These are phyloP conservation scores for Colletotrichum chlorophyti DNA, from an alignment of 2,329 filamentous ascomycete genomes.

Conservation along the genomic window DNA sequence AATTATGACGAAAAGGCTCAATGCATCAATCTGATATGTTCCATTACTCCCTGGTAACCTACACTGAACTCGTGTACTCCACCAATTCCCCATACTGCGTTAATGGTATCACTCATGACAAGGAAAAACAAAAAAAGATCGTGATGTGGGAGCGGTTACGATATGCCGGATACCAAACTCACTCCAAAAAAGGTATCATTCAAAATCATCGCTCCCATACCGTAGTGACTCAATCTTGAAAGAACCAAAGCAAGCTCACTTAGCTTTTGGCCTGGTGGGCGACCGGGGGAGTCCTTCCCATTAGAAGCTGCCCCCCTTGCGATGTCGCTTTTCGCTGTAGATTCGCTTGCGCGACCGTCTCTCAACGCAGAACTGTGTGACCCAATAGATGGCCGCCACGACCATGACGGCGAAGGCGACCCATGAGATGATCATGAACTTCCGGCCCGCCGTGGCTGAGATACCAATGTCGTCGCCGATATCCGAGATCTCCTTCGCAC, in stretches of 20 bases:
- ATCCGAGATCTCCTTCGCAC: slow-evolving; percentile 49
- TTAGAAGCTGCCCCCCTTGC: slow-evolving; percentile 37
- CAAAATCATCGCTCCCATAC: not conserved
- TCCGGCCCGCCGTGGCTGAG: slow-evolving; percentile 47
- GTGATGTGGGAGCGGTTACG: not conserved
- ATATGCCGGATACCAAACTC: slow-evolving; percentile 8
- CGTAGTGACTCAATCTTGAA: not conserved
- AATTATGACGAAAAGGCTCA: too few species aligned
- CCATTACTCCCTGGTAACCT: too few species aligned
- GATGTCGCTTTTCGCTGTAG: slow-evolving; percentile 21
- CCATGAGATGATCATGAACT: slow-evolving; percentile 56
- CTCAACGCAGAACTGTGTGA: slow-evolving; percentile 38
- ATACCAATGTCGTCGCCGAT: slow-evolving; percentile 52
- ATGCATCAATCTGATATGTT: too few species aligned
- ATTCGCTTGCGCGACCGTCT: slow-evolving; percentile 35
- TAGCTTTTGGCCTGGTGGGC: not conserved
- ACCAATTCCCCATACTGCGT: not conserved
- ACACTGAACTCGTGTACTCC: not conserved
- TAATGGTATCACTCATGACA: slow-evolving; percentile 19
- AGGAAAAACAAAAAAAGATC: slow-evolving; percentile 2
- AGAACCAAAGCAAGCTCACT: not conserved
- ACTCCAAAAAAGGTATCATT: not conserved
- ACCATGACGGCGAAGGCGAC: slow-evolving; percentile 53
- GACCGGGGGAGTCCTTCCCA: not conserved
- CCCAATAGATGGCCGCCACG: slow-evolving; percentile 48